These are phyloP conservation scores for Phaeosphaeria sp. DNA, from an alignment of 2,329 filamentous ascomycete genomes.

Conservation along the genomic window DNA sequence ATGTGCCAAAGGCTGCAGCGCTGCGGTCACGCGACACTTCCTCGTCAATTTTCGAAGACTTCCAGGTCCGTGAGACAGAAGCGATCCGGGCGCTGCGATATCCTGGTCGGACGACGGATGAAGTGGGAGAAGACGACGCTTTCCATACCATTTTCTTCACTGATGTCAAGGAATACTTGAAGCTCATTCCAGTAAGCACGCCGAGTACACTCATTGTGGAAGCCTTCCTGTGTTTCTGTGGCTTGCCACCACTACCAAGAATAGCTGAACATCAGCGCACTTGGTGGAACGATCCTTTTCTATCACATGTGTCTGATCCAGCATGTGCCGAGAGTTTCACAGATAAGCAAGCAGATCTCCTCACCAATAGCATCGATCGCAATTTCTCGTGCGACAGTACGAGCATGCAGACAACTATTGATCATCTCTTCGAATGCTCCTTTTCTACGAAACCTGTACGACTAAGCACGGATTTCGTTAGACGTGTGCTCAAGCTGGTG, in stretches of 20 bases:
- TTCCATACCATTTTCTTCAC: slow-evolving; percentile 81
- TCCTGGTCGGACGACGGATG: slow-evolving; percentile 77
- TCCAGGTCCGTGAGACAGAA: slow-evolving; percentile 59
- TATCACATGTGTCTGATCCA: slow-evolving; percentile 26
- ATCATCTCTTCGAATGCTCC: slow-evolving; percentile 31
- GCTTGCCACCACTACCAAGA: slow-evolving; percentile 58
- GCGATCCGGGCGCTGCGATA: slow-evolving; percentile 58
- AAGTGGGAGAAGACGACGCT: slow-evolving; percentile 78
- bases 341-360: slow-evolving; percentile 21
- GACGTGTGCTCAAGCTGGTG: slow-evolving; percentile 62
- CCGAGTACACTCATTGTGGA: slow-evolving; percentile 64
- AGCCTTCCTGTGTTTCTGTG: slow-evolving; percentile 62
- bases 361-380: background rate
- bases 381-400: background rate
- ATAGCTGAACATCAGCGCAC: slow-evolving; percentile 30
- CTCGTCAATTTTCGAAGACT: slow-evolving; percentile 25
- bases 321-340: slow-evolving; percentile 32
- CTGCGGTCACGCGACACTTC: slow-evolving; percentile 12
- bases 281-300: slow-evolving; percentile 62
- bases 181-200: slow-evolving; percentile 46
- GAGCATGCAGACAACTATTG: slow-evolving; percentile 28
- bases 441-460: slow-evolving; percentile 21
- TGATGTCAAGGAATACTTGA: slow-evolving; percentile 72
- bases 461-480: slow-evolving; percentile 25
- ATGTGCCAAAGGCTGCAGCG: slow-evolving; percentile 4